A percentile compares a stretch with the other conserved stretches of the same genome.
Evolutionary conservation across 371 early-diverging fungal genomes (phyloP).

Genomic region (Blastocladiella emersonii): DNA sequence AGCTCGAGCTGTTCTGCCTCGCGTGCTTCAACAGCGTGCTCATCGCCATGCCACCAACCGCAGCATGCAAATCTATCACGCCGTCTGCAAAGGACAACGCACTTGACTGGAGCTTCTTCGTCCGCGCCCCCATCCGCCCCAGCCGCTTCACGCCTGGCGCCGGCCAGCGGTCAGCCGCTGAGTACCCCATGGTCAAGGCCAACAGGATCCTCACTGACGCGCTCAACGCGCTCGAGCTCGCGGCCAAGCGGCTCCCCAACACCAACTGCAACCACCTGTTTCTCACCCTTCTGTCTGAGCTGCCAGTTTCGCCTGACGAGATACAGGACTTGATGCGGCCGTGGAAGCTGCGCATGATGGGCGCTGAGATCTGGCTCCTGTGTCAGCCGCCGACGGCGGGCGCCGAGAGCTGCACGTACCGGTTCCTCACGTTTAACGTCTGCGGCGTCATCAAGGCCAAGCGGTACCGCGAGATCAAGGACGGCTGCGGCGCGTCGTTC

Average conservation of each 20-base stretch:
- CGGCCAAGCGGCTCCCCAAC: conserved; percentile 73
- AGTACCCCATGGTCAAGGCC: conserved; percentile 84
- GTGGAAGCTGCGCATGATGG: conserved; percentile 85
- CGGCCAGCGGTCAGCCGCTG: conserved; percentile 43
- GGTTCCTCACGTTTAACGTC: conserved; percentile 80
- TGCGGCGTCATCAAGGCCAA: conserved; percentile 85
- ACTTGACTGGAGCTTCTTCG: conserved; percentile 88
- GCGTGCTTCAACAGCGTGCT: conserved; percentile 91
- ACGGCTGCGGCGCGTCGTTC: too few relatives aligned
- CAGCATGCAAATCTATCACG: conserved; percentile 90
- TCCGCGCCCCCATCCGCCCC: conserved; percentile 88
- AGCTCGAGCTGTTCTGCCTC: conserved; percentile 82
- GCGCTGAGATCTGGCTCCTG: conserved; percentile 85
- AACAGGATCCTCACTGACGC: conserved; percentile 83
- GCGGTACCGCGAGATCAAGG: conserved; percentile 84
- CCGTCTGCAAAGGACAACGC: conserved; percentile 85
- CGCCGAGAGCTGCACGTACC: conserved; percentile 35
- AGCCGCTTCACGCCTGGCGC: conserved; percentile 35
- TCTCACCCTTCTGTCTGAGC: conserved; percentile 87
- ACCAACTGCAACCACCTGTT: conserved; percentile 96
- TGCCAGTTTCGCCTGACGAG: conserved; percentile 60
- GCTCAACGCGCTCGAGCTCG: conserved; percentile 85
- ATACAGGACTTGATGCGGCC: conserved; percentile 77
- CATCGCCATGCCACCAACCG: conserved; percentile 76
- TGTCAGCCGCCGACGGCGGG: too few relatives aligned